Evolutionary conservation across 495 filamentous ascomycete genomes (phyloP).

Genomic region (Talaromyces nanjingensis): DNA sequence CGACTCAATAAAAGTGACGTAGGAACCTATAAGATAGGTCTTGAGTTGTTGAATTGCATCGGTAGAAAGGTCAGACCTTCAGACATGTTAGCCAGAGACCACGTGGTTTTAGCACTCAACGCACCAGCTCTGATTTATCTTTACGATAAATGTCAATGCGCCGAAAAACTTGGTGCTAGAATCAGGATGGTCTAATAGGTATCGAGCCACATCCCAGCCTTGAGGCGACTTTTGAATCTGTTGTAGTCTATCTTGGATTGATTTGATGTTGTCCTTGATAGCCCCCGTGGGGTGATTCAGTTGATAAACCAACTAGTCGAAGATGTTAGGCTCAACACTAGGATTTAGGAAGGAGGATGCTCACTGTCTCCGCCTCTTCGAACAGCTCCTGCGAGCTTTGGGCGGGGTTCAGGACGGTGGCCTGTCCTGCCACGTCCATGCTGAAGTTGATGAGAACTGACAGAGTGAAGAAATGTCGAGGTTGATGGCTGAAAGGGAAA

Average conservation of each 20-base stretch:
- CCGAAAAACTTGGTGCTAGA: constrained; percentile 83
- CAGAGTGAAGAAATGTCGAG: background rate
- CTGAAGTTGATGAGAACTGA: background rate
- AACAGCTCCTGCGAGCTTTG: constrained; percentile 21
- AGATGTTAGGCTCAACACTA: background rate
- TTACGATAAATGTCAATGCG: constrained; percentile 88
- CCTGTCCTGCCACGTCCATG: constrained; percentile 7
- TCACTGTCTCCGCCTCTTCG: constrained; percentile 22
- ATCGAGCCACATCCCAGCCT: constrained; percentile 81
- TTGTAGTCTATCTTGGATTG: constrained; percentile 72
- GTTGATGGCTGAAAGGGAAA: background rate
- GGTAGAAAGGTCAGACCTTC: constrained; percentile 53
- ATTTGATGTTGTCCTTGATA: constrained; percentile 46
- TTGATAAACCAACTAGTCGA: constrained; percentile 19
- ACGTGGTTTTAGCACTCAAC: constrained; percentile 4
- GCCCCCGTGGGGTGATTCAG: constrained; percentile 64
- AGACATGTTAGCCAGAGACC: constrained; percentile 14
- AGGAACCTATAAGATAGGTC: constrained; percentile 62
- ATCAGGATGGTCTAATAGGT: constrained; percentile 55
- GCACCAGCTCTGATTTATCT: constrained; percentile 79
- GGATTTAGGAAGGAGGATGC: background rate
- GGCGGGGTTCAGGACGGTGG: background rate
- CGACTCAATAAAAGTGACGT: constrained; percentile 50
- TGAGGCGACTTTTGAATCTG: constrained; percentile 65
- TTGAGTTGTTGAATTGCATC: constrained; percentile 57